Percentiles rank a stretch among this genome's conserved stretches.
These are phyloP conservation scores for Penicillium subrubescens DNA, from an alignment of 495 filamentous ascomycete genomes.

Conservation along the genomic window DNA sequence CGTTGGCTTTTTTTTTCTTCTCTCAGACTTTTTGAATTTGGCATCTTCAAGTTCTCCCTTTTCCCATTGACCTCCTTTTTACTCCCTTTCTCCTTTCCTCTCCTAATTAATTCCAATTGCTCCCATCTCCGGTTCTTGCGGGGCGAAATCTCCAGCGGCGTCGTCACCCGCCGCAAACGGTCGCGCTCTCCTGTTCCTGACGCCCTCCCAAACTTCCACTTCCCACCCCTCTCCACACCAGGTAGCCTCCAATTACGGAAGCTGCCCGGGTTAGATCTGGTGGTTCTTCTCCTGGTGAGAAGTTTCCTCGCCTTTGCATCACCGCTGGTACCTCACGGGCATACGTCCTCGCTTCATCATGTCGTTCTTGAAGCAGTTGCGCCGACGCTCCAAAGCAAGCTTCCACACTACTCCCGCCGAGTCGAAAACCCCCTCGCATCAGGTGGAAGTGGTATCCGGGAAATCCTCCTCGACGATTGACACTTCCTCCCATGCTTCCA, in stretches of 20 bases:
- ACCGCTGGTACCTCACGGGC: neutral
- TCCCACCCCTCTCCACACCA: neutral
- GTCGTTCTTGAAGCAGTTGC: constrained; percentile 77
- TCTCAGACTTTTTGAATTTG: neutral
- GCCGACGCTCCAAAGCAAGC: constrained; percentile 70
- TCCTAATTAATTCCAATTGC: constrained; percentile 7
- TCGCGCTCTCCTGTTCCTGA: constrained; percentile 35
- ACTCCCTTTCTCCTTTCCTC: constrained; percentile 6
- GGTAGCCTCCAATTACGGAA: constrained; percentile 14
- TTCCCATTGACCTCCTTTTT: constrained; percentile 7
- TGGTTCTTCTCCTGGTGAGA: constrained; percentile 19
- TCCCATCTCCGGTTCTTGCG: constrained; percentile 20
- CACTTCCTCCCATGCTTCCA: constrained; percentile 55
- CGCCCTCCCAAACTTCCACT: neutral
- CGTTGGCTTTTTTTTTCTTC: neutral
- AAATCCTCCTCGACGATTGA: constrained; percentile 68
- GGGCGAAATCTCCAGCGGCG: constrained; percentile 23
- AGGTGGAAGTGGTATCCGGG: constrained; percentile 51
- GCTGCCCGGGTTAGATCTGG: constrained; percentile 10
- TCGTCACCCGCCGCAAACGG: constrained; percentile 46
- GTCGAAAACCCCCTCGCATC: constrained; percentile 55
- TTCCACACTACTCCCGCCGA: constrained; percentile 54
- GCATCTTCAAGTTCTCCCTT: neutral
- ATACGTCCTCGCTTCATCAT: constrained; percentile 29
- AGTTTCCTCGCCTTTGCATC: constrained; percentile 7